Base-by-base conservation (phyloP, 306 rosid species). In the Prunus campanulata region DNA sequence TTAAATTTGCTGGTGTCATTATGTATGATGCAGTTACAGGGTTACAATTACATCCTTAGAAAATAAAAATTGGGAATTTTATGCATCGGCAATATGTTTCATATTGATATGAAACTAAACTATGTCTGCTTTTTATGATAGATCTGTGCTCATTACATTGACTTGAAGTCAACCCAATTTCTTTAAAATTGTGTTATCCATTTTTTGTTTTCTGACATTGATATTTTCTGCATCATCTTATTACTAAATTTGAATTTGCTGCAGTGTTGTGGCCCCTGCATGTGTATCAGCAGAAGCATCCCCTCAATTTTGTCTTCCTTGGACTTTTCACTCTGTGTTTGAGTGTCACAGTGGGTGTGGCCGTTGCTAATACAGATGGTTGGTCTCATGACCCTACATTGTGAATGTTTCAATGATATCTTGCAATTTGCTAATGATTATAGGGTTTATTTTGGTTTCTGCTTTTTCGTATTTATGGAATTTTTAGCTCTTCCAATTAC, bases 361-460 rank as follows among this genome's bases (percentile, higher is more conserved):
- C 87, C 32, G 92, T 96, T 24, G 97, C 97, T 10, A 90, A 91
- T 78, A 93, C 98, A 0, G 96, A 90, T 14, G 98, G 98, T 91
- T 11, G 8, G 86, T 79, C 13, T 59, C 3, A 29, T 2, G 13
- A 16, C 65, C 60, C 67, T 35, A 6, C 12, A 35, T 47, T 44
- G 5, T 22, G 54, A 52, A 11, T 55, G 32, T 29, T 11, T 4
- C 6, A 15, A 11, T 2, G 1, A 8, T 15, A 19, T 57, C 7
- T 18, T 49, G 8, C 19, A 25, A 14, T 22, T 42, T 57, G 48
- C 20, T 48, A 9, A 27, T 11, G 49, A 22, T 16, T 30, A 8
- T 27, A 9, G 74, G 70, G 12, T 22, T 35, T 39, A 3, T 46
- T 30, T 16, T 0, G 3, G 39, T 12, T 47, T 68, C 25, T 16